Base-by-base conservation (phyloP, 1,139 yeast genomes). In the Scheffersomyces titani region DNA sequence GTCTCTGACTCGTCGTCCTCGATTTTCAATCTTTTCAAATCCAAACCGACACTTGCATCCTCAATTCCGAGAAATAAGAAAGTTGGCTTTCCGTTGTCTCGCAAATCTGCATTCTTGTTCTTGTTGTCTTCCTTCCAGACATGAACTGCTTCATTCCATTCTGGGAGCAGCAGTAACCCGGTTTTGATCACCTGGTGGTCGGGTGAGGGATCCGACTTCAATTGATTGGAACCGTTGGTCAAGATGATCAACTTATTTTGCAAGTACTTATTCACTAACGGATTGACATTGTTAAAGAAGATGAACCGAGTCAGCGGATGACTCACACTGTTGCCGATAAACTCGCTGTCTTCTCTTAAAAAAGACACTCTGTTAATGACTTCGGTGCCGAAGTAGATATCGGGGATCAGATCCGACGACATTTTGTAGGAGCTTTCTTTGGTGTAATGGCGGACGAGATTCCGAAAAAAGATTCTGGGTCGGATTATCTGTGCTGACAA, bases 351-450 rank as follows among this genome's bases (percentile, higher is more conserved):
- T 44, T 85, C 87, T 55, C 98, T 77, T 51, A 92, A 76, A 67
- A 92, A 93, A 13, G 96, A 87, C 9, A 92, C 87, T 60, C 98
- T 76, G 72, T 93, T 92, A 55, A 93, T 75, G 6, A 84, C 85
- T 59, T 84, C 87, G 20, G 81, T 80, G 16, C 90, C 72, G 59
- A 73, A 80, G 64, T 76, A 78, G 61, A 76, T 72, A 51, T 75
- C 76, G 53, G 70, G 68, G 57, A 72, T 73, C 48, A 70, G 67
- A 20, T 71, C 73, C 21, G 62, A 30, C 40, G 40, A 30, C 40
- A 30, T 30, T 11, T 30, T 57, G 63, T 54, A 7, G 60, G 53
- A 19, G 59, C 46, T 9, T 51, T 54, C 48, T 57, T 56, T 46
- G 64, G 60, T 18, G 68, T 59, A 71, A 67, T 69, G 19, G 56